Evolutionary conservation across 78 protist genomes (phyloP).

Genomic region (Tieghemostelium lacteum): DNA sequence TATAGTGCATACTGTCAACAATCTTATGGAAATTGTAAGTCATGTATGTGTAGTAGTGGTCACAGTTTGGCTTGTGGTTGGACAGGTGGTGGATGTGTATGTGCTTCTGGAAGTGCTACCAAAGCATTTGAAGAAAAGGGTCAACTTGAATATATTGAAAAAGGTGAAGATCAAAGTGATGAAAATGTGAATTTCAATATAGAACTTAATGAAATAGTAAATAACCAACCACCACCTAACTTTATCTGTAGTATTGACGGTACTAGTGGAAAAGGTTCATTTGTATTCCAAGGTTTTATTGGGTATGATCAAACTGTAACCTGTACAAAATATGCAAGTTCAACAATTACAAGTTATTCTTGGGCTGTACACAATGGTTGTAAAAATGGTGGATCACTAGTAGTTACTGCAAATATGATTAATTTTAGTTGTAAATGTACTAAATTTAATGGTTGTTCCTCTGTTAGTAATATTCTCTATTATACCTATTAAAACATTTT

Average conservation of each 20-base stretch:
- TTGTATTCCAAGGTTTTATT: neutral
- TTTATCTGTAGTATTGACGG: neutral
- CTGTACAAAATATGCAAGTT: neutral
- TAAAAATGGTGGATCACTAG: neutral
- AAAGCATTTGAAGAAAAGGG: no score
- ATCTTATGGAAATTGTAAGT: no score
- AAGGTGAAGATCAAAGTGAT: neutral
- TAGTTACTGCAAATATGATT: neutral
- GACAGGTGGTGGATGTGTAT: no score
- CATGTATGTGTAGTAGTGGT: no score
- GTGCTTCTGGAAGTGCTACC: no score
- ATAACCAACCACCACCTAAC: no score
- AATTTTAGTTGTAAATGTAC: neutral
- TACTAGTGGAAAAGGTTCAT: neutral
- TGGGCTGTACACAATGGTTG: neutral
- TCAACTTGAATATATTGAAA: no score
- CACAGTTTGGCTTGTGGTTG: no score
- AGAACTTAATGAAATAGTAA: no score
- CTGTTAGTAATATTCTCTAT: neutral
- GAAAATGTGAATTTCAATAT: neutral
- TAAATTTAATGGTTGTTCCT: neutral
- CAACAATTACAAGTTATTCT: neutral
- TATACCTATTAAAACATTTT: no score
- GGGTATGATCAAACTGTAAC: neutral
- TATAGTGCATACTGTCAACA: no score